Evolutionary conservation across 202 grass and related monocot species (phyloP).

Genomic region (Setaria viridis): DNA sequence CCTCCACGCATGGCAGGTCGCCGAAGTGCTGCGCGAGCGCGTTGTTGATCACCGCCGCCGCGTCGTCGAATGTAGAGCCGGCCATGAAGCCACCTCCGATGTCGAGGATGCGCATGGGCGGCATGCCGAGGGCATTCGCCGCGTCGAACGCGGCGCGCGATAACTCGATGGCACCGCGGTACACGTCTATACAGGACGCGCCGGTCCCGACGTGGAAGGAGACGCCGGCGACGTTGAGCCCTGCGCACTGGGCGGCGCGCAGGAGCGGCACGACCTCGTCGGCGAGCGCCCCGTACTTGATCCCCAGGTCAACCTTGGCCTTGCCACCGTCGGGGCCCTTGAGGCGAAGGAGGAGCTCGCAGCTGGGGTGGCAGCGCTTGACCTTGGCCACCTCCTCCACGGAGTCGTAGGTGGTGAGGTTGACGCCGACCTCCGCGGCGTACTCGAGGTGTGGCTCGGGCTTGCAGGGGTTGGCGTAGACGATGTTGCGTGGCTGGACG

Average conservation of each 20-base stretch:
- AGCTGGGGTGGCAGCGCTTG: conserved; percentile 41
- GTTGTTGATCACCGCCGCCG: conserved; percentile 4
- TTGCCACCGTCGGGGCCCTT: conserved; percentile 50
- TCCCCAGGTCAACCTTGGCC: conserved; percentile 29
- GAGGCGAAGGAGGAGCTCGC: conserved; percentile 52
- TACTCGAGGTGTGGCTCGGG: conserved; percentile 51
- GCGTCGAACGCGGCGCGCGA: conserved; percentile 41
- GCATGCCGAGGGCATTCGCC: conserved; percentile 40
- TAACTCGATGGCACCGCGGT: conserved; percentile 38
- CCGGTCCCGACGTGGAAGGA: conserved; percentile 62
- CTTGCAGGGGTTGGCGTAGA: conserved; percentile 63
- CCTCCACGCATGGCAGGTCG: conserved; percentile 38
- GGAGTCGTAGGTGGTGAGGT: conserved; percentile 54
- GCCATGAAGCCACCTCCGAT: conserved; percentile 51
- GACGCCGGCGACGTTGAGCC: conserved; percentile 32
- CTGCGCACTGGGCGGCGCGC: conserved; percentile 34
- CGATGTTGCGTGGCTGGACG: conserved; percentile 17
- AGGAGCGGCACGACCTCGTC: conserved; percentile 53
- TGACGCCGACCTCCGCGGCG: conserved; percentile 37
- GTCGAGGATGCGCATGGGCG: conserved; percentile 55
- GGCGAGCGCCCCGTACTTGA: conserved; percentile 47
- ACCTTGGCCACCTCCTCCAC: conserved; percentile 52
- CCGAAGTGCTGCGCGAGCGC: conserved; percentile 39
- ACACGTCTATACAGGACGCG: conserved; percentile 26
- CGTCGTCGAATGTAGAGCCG: conserved; percentile 41